Base-by-base conservation (phyloP, 164 flowering plant species). In the Liriodendron chinense region DNA sequence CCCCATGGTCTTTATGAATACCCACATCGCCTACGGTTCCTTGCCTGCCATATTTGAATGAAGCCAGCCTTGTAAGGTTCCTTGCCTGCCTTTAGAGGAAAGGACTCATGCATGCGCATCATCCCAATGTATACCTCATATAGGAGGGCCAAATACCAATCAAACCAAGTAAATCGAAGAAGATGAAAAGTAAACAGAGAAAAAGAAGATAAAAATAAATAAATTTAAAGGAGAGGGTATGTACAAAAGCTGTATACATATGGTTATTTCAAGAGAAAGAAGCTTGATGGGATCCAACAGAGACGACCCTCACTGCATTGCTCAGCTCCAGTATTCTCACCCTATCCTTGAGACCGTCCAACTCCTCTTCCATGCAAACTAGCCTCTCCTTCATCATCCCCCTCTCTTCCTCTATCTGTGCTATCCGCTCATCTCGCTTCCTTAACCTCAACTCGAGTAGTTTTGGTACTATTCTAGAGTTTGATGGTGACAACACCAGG, bases 401-500 rank as follows among this genome's bases (percentile, higher is more conserved):
- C 13, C 77, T 43, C 23, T 74, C 71, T 28, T 26, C 72, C 65
- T 74, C 72, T 24, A 75, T 57, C 53, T 68, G 71, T n/a, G 77
- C 72, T 14, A 67, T 50, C 16, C 53, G 77, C 43, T 34, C 43
- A 34, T 34, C 43, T 34, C 43, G 43, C 43, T 34, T 34, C 43
- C 43, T 34, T 34, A 34, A 3, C 43, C 43, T 34, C 43, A 34
- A 34, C 43, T 34, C 43, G 43, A 34, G 43, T 7, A 34, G 43
- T 34, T 34, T 34, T 34, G 43, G 43, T 34, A 34, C 43, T 34
- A 34, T 3, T 34, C 43, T 34, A 34, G 43, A 34, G 43, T 34
- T 34, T 34, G 43, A 34, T 4, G 43, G 43, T 34, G 43, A 34
- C 43, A 34, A 34, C 43, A 34, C 43, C 43, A 34, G 7, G 43